phyloP scores from a whole-genome alignment of 179 eudicot species.

The Silene noctiflora region DNA sequence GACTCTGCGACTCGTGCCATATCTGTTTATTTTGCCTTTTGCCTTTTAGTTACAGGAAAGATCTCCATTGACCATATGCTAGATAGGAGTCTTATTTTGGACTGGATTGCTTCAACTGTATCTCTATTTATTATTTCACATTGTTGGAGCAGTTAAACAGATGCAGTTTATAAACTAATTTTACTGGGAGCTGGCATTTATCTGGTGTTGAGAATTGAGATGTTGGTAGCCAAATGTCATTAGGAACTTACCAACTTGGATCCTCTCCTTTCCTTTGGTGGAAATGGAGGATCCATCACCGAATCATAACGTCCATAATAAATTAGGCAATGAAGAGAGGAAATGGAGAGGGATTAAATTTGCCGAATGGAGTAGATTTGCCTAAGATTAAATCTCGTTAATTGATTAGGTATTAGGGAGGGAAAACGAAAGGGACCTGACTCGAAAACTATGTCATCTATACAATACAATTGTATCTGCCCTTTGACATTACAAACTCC shows the following conservation, averaged over 20 bases:
- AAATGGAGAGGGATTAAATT: too few species aligned
- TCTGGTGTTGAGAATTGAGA: constrained; percentile 12
- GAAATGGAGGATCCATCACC: too few species aligned
- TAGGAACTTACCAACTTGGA: neutral
- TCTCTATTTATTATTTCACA: constrained; percentile 13
- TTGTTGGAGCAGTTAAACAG: constrained; percentile 17
- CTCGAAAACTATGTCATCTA: too few species aligned
- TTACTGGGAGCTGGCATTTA: constrained; percentile 18
- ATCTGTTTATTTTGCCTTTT: neutral
- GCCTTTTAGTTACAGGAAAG: neutral
- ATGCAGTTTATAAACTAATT: constrained; percentile 3
- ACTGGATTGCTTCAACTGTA: neutral
- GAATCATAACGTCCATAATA: too few species aligned
- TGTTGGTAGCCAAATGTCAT: neutral
- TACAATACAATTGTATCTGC: too few species aligned
- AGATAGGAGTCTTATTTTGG: constrained; percentile 10
- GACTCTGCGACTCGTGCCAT: neutral
- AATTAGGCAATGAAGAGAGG: too few species aligned
- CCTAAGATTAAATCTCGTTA: too few species aligned
- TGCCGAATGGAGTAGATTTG: too few species aligned
- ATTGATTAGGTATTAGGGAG: too few species aligned
- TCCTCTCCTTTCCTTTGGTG: too few species aligned
- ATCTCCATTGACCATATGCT: constrained; percentile 5
- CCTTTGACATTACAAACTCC: too few species aligned
- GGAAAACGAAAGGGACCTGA: too few species aligned